phyloP scores from a whole-genome alignment of 441 rosid species.

The Populus hybrid region DNA sequence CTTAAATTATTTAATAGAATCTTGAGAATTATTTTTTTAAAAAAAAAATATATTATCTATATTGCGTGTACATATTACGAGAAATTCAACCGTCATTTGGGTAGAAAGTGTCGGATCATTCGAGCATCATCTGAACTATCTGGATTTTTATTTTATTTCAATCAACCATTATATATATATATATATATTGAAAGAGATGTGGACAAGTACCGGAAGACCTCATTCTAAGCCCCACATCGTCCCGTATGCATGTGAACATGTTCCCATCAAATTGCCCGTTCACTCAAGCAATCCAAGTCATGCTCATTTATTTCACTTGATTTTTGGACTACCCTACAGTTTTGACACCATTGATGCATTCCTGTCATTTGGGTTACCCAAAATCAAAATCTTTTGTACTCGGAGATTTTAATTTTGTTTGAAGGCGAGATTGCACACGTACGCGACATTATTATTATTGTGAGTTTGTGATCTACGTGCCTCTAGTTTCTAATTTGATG shows the following conservation, averaged over 20 bases:
- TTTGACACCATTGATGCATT: neutral
- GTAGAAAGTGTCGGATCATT: too few species aligned
- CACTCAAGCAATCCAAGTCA: slow-evolving; percentile 15
- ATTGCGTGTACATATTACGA: too few species aligned
- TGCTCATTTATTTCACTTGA: neutral
- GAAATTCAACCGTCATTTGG: too few species aligned
- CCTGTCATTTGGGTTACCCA: neutral
- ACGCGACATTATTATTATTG: neutral
- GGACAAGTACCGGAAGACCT: slow-evolving; percentile 40
- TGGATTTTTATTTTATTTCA: too few species aligned
- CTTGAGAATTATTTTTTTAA: too few species aligned
- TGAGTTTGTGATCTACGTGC: neutral
- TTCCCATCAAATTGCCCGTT: slow-evolving; percentile 26
- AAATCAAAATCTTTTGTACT: neutral
- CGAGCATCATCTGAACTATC: too few species aligned
- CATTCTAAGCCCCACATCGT: slow-evolving; percentile 25
- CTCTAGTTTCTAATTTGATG: too few species aligned
- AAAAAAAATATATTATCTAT: too few species aligned
- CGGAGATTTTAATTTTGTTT: neutral
- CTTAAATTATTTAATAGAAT: too few species aligned
- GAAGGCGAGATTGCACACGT: neutral
- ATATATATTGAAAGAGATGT: slow-evolving; percentile 16
- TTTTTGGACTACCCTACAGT: neutral
- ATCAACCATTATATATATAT: too few species aligned
- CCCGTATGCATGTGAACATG: slow-evolving; percentile 48